These are phyloP conservation scores for Vitis rotundifolia DNA, from an alignment of 164 flowering plant genomes.

Conservation along the genomic window DNA sequence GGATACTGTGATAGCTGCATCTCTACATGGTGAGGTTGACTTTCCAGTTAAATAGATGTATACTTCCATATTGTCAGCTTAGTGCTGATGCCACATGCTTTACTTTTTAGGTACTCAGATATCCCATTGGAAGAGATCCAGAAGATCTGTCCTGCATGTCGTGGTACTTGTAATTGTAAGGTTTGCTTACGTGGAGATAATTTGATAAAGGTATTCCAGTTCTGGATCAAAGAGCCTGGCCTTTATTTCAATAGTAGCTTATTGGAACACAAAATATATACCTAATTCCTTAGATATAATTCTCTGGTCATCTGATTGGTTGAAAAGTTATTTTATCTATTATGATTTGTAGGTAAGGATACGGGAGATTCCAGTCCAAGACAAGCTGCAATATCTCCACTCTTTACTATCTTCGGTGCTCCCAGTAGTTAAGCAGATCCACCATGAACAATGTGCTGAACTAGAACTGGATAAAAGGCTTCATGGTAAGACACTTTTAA, in stretches of 20 bases:
- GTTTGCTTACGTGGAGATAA: constrained; percentile 76
- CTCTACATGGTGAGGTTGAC: constrained; percentile 63
- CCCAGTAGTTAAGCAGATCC: constrained; percentile 78
- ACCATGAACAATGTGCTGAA: constrained; percentile 75
- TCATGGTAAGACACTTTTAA: constrained; percentile 49
- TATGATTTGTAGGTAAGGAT: constrained; percentile 59
- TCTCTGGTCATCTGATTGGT: neutral
- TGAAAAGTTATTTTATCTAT: neutral
- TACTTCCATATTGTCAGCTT: neutral
- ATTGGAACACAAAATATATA: neutral
- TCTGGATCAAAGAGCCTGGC: neutral
- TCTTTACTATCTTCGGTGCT: constrained; percentile 78
- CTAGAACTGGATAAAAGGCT: constrained; percentile 71
- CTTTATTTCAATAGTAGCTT: neutral
- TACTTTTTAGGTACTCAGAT: constrained; percentile 66
- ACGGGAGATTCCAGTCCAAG: constrained; percentile 64
- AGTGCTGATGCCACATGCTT: constrained; percentile 7
- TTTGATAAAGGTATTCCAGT: constrained; percentile 68
- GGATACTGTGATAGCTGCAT: constrained; percentile 87
- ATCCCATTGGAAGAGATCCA: constrained; percentile 75
- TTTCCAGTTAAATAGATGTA: neutral
- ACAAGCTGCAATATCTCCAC: constrained; percentile 80
- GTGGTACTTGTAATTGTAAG: constrained; percentile 82
- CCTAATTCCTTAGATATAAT: neutral
- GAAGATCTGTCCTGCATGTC: constrained; percentile 88